These are phyloP conservation scores for Ophiostoma fasciatum DNA, from an alignment of 2,329 filamentous ascomycete species.

Conservation along the genomic window DNA sequence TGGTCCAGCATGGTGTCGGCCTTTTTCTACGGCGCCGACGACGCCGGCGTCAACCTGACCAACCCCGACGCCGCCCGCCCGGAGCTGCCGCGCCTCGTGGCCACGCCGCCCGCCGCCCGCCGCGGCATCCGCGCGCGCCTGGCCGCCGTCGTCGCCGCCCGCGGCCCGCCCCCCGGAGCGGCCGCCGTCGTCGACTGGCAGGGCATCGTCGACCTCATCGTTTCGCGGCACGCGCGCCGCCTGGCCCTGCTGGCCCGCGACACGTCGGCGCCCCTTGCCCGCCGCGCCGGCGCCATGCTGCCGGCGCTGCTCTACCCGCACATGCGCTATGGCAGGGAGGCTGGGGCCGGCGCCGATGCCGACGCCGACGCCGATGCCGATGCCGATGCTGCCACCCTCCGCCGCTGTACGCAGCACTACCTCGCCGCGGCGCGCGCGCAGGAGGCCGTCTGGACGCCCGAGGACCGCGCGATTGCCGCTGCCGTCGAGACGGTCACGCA, in stretches of 20 bases:
- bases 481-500: conserved; percentile 25
- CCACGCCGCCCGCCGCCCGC: conserved; percentile 11
- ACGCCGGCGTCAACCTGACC: conserved; percentile 33
- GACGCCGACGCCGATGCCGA: conserved; percentile 15
- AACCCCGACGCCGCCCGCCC: conserved; percentile 20
- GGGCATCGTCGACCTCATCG: conserved; percentile 47
- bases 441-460: conserved; percentile 19
- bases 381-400: conserved; percentile 1
- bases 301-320: conserved; percentile 18
- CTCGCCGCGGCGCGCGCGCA: conserved; percentile 18
- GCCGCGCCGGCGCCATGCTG: conserved; percentile 23
- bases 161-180: conserved; percentile 15
- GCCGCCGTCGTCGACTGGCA: conserved; percentile 45
- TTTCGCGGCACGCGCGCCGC: conserved; percentile 44
- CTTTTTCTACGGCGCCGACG: conserved; percentile 36
- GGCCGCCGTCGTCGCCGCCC: conserved; percentile 13
- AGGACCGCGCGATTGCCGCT: conserved; percentile 30
- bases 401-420: conserved; percentile 33
- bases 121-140: conserved; percentile 19
- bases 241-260: conserved; percentile 27
- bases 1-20: conserved; percentile 36
- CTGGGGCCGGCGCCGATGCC: background rate
- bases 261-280: conserved; percentile 16
- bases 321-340: conserved; percentile 27
- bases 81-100: conserved; percentile 15